Conservation (phyloP, 495 filamentous ascomycete genomes). For the Aeminium ludgeri region DNA sequence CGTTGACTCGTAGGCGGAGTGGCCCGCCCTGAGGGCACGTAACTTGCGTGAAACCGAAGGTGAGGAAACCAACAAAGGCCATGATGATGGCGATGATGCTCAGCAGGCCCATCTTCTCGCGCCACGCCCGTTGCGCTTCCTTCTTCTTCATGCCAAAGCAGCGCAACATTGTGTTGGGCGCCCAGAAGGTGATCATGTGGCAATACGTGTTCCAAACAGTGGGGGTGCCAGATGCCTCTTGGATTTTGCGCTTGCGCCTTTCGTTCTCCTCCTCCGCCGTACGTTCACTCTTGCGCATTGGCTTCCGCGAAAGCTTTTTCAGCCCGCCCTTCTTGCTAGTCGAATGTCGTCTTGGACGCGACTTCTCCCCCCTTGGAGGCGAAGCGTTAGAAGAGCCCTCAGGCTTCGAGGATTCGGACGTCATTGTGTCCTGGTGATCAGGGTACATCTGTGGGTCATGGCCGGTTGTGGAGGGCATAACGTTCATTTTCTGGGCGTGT, state of each 20-base stretch:
- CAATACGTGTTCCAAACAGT: conserved; percentile 95
- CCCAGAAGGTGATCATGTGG: conserved; percentile 84
- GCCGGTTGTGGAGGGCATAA: conserved; percentile 75
- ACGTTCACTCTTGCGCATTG: conserved; percentile 24
- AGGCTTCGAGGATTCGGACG: conserved; percentile 37
- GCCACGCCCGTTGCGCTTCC: conserved; percentile 84
- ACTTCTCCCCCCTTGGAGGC: conserved; percentile 10
- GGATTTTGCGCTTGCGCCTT: conserved; percentile 45
- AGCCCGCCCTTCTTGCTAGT: conserved; percentile 16
- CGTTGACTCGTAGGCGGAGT: conserved; percentile 57
- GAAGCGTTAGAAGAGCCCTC: conserved; percentile 22
- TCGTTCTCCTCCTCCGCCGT: conserved; percentile 35
- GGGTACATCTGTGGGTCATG: conserved; percentile 67
- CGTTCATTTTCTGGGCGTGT: conserved; percentile 77
- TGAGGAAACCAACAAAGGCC: conserved; percentile 83
- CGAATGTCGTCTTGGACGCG: conserved; percentile 21
- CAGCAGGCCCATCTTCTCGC: conserved; percentile 95
- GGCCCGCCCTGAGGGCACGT: conserved; percentile 56
- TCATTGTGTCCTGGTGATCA: conserved; percentile 38
- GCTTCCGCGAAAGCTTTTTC: conserved; percentile 30
- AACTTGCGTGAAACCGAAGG: conserved; percentile 82
- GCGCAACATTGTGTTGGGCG: conserved; percentile 62
- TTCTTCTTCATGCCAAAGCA: conserved; percentile 81
- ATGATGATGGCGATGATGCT: conserved; percentile 83
- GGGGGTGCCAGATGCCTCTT: conserved; percentile 54